phyloP scores from a whole-genome alignment of 176 grass and related monocot genomes.

The Oryza longistaminata region DNA sequence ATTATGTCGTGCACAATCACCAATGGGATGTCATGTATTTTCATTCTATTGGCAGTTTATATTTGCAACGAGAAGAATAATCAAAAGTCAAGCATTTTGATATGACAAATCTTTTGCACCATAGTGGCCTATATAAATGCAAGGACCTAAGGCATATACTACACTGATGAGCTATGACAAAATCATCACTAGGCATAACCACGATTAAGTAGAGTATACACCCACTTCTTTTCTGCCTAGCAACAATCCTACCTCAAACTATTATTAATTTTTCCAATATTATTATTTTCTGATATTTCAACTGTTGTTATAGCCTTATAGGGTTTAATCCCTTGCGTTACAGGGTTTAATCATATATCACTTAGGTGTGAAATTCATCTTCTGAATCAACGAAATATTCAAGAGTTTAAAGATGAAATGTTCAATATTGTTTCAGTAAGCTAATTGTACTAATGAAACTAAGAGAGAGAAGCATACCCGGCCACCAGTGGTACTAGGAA shows the following conservation, averaged over 20 bases:
- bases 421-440: too few relatives aligned
- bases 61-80: not conserved
- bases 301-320: too few relatives aligned
- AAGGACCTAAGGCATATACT: not conserved
- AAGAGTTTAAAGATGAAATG: too few relatives aligned
- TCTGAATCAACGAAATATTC: too few relatives aligned
- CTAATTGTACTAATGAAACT: too few relatives aligned
- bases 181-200: not conserved
- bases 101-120: constrained; percentile 15
- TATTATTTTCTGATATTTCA: not conserved
- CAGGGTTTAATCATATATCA: too few relatives aligned
- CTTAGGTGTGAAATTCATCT: too few relatives aligned
- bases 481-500: constrained; percentile 68
- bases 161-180: constrained; percentile 22
- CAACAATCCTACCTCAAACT: constrained; percentile 1
- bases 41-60: not conserved
- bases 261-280: not conserved
- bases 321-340: too few relatives aligned
- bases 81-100: not conserved
- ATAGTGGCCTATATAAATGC: not conserved
- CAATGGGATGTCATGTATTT: not conserved
- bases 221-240: not conserved
- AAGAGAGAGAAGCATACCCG: constrained; percentile 1
- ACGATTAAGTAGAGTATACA: not conserved
- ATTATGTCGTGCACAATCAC: not conserved